A percentile compares a stretch with the other conserved stretches of the same genome.
phyloP scores from a whole-genome alignment of 1,139 yeast species.

The Oligophagozyma castellii region DNA sequence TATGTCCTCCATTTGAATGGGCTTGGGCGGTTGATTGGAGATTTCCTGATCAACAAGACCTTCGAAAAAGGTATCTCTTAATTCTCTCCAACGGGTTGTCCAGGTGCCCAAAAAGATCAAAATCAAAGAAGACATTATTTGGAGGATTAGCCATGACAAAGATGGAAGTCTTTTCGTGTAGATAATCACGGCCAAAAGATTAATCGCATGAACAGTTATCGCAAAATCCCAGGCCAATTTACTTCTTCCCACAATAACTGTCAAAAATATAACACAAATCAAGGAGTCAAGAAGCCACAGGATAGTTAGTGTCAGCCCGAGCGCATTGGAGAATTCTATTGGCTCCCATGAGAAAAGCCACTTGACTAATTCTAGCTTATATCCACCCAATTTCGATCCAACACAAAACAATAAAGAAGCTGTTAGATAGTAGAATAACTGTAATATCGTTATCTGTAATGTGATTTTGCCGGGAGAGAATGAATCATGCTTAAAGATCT shows the following conservation, averaged over 20 bases:
- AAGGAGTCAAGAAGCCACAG: constrained; percentile 75
- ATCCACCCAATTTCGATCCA: constrained; percentile 47
- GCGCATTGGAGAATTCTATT: constrained; percentile 59
- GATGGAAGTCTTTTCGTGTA: constrained; percentile 60
- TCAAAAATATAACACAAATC: constrained; percentile 66
- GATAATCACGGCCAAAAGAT: constrained; percentile 55
- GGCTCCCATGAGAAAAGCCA: constrained; percentile 81
- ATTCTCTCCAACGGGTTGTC: constrained; percentile 77
- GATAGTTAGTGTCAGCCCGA: constrained; percentile 60
- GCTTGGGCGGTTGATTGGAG: constrained; percentile 7
- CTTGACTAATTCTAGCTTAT: constrained; percentile 36
- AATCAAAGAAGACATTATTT: constrained; percentile 48
- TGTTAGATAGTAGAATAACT: constrained; percentile 50
- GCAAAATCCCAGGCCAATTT: constrained; percentile 96
- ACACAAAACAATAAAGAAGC: constrained; percentile 45
- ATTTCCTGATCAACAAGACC: constrained; percentile 40
- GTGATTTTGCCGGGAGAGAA: constrained; percentile 31
- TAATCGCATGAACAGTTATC: constrained; percentile 70
- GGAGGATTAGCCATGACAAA: constrained; percentile 76
- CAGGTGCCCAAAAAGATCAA: constrained; percentile 75
- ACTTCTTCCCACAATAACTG: constrained; percentile 79
- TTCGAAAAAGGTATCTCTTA: constrained; percentile 79
- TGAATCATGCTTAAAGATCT: constrained; percentile 26
- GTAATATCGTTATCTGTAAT: constrained; percentile 49
- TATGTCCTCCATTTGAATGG: constrained; percentile 20